Evolutionary conservation across 805 yeast species (phyloP).

Genomic region (Suhomyces sp.): DNA sequence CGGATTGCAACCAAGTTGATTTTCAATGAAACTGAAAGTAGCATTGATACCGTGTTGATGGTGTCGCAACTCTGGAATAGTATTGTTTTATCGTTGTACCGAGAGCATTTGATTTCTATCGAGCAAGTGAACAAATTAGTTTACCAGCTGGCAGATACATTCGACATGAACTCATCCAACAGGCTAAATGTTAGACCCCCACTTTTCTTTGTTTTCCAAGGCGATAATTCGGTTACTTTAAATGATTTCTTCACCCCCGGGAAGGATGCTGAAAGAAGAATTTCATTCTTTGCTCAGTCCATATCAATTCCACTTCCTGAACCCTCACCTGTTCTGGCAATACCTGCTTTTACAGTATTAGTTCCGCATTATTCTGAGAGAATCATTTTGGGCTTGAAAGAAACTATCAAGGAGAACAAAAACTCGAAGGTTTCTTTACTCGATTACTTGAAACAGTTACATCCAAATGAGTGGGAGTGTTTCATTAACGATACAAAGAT

Average conservation of each 20-base stretch:
- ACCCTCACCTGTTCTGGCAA: slow-evolving; percentile 44
- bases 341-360: slow-evolving; percentile 51
- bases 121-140: slow-evolving; percentile 39
- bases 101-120: slow-evolving; percentile 40
- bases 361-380: slow-evolving; percentile 54
- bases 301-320: slow-evolving; percentile 47
- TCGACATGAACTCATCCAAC: not conserved
- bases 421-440: slow-evolving; percentile 55
- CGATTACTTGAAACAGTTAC: slow-evolving; percentile 72
- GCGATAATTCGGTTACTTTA: slow-evolving; percentile 36
- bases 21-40: slow-evolving; percentile 9
- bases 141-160: slow-evolving; percentile 17
- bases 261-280: slow-evolving; percentile 51
- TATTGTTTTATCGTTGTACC: slow-evolving; percentile 14
- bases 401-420: slow-evolving; percentile 45
- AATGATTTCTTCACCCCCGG: slow-evolving; percentile 42
- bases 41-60: slow-evolving; percentile 6
- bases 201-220: slow-evolving; percentile 47
- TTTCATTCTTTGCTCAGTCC: slow-evolving; percentile 54
- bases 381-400: slow-evolving; percentile 42
- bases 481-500: slow-evolving; percentile 76
- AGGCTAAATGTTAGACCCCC: slow-evolving; percentile 32
- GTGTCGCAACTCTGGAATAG: slow-evolving; percentile 18
- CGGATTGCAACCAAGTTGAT: slow-evolving; percentile 28
- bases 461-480: slow-evolving; percentile 75